A percentile compares a stretch with the other conserved stretches of the same genome.
phyloP scores from a whole-genome alignment of 371 early-diverging fungal genomes.

The Apophysomyces sp. region DNA sequence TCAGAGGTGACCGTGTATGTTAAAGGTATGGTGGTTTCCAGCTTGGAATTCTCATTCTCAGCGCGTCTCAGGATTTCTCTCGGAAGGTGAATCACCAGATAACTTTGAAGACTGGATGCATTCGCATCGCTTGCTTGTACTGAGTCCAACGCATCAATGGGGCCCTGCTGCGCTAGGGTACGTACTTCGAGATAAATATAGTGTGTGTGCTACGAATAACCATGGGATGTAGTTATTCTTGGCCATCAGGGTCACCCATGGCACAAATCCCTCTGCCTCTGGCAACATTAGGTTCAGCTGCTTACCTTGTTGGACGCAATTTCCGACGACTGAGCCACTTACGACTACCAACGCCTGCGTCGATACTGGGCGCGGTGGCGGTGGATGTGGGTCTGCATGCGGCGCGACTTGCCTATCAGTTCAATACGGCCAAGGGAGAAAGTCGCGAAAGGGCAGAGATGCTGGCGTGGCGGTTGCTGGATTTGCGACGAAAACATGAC shows the following conservation, averaged over 20 bases:
- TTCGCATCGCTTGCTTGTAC: constrained; percentile 44
- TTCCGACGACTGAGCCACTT: constrained; percentile 30
- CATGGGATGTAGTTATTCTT: constrained; percentile 33
- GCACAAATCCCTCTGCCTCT: constrained; percentile 40
- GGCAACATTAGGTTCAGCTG: constrained; percentile 40
- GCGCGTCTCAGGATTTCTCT: constrained; percentile 18
- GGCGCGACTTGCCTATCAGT: constrained; percentile 42
- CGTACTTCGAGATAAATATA: neutral
- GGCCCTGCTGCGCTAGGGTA: constrained; percentile 46
- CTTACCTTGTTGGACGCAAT: constrained; percentile 31
- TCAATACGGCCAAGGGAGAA: constrained; percentile 29
- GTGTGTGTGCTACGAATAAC: neutral
- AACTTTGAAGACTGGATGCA: constrained; percentile 53
- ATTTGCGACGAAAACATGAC: constrained; percentile 36
- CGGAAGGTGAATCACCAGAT: constrained; percentile 40
- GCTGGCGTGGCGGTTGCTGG: constrained; percentile 43
- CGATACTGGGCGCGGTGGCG: constrained; percentile 35
- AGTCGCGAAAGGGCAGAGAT: constrained; percentile 47
- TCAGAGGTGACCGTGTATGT: constrained; percentile 50
- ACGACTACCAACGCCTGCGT: constrained; percentile 38
- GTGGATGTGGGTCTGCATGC: constrained; percentile 43
- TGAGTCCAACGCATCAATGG: constrained; percentile 40
- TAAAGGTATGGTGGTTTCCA: constrained; percentile 20
- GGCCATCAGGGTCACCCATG: constrained; percentile 42
- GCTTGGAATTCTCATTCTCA: neutral